Percentiles rank a stretch among this genome's conserved stretches.
Evolutionary conservation across 1,139 yeast genomes (phyloP).

Genomic region (Nadsonia starkeyi-henricii): DNA sequence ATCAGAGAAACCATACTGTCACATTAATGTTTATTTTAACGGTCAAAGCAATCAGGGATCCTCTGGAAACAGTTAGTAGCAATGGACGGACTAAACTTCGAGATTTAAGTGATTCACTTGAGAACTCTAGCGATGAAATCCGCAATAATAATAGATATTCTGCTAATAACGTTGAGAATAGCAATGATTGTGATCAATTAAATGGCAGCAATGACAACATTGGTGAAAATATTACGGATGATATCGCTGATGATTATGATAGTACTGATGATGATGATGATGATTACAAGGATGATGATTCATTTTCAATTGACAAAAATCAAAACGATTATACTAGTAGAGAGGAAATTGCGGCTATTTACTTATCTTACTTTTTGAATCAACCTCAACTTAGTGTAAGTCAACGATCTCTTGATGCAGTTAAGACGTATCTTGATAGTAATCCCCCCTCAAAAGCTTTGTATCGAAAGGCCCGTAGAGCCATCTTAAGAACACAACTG

Average conservation of each 20-base stretch:
- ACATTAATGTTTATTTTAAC: constrained; percentile 51
- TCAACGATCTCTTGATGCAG: constrained; percentile 13
- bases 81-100: not conserved
- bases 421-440: constrained; percentile 15
- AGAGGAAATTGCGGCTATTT: constrained; percentile 29
- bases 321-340: constrained; percentile 8
- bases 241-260: constrained; percentile 17
- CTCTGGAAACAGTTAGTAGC: constrained; percentile 24
- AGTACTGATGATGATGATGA: constrained; percentile 11
- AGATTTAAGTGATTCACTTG: not conserved
- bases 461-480: constrained; percentile 34
- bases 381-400: constrained; percentile 13
- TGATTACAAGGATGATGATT: constrained; percentile 9
- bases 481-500: constrained; percentile 43
- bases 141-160: constrained; percentile 15
- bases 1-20: constrained; percentile 29
- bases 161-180: constrained; percentile 14
- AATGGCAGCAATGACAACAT: not conserved
- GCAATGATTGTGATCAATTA: constrained; percentile 11
- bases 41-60: constrained; percentile 57
- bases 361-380: constrained; percentile 28
- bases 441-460: constrained; percentile 9
- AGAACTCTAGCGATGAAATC: not conserved
- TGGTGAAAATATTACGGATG: constrained; percentile 10
- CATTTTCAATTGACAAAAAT: not conserved